Base-by-base conservation (phyloP, 306 rosid species). In the Corylus americana region DNA sequence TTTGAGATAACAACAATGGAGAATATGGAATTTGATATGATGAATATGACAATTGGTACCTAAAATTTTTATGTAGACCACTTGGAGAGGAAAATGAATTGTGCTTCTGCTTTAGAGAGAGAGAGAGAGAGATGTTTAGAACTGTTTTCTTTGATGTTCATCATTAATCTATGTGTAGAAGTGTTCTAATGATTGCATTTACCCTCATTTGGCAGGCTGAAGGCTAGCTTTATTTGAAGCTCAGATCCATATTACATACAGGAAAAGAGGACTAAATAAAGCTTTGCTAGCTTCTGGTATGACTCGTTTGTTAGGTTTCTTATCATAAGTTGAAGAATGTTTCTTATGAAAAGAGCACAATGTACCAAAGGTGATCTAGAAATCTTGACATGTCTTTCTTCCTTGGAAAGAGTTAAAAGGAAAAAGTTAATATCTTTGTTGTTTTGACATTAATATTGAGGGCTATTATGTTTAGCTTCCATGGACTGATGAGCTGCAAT, bases 151-250 rank as follows among this genome's bases (percentile, higher is more conserved):
- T 37, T 10, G 1, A 8, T 39, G 13, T 8, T 67, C 7, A 17
- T 44, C 50, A 39, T 39, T 9, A 20, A 18, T 67, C 2, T 8
- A 55, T 62, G 8, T 37, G 27, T 37, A 67, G 0, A 39, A 37
- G 49, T 67, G 71, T 39, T 67, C 1, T 37, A 66, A 67, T 39
- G 20, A 37, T 39, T 39, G 50, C 14, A 7, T 9, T 10, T 67
- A 42, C 71, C 22, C 71, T 67, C 18, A 14, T 39, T 67, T 67
- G 71, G 71, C 71, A 67, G 71, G 71, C 71, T 11, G 71, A 67
- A 67, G 71, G 71, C 50, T 67, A 67, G 71, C 50, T 67, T 8
- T 39, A 39, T 37, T 37, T 37, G 14, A 67, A 16, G 50, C 71
- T 31, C 2, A 18, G 71, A 39, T 67, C 64, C 35, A 58, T 8